Evolutionary conservation across 192 early-diverging fungal genomes (phyloP), one percentile per base, ranked within the genome.

Genomic region (Linnemannia hyalina): DNA sequence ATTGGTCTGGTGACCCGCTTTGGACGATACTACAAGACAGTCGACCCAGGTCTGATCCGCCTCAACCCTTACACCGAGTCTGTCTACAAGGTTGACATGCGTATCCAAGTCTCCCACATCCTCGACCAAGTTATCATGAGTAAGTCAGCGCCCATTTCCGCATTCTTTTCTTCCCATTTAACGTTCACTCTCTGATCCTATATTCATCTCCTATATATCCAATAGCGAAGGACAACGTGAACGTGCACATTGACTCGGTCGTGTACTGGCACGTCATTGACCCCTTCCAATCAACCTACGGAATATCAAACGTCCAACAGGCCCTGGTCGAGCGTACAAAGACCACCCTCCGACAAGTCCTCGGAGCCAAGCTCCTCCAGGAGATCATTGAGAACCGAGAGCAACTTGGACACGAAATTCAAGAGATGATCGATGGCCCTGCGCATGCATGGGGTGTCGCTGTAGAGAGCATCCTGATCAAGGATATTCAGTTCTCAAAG

Each of bases 301-400:
- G 95, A 22, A 94, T 98, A 11, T 87, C 91, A 16, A 89, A 97
- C 85, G 96, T 98, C 20, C 88, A 82, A 23, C 83, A 89, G 36
- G 96, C 97, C 2, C 89, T 98, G 32, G 78, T 93, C 16, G 97
- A 98, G 85, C 90, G 97, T 44, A 97, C 97, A 13, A 94, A 97
- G 88, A 98, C 97, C n/a, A 98, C 97, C 0, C 82, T 98, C 44
- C 88, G 97, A 29, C 95, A 96, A 23, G 94, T 96, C 42, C 85
- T 98, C n/a, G 97, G 97, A 35, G 90, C 93, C 4, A 93, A 93
- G 18, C 90, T 94, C 5, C 83, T 98, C 11, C 97, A 98, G 89
- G 97, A 97, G 32, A 90, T 91, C 77, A 95, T 98, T 81, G 97
- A 98, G 88, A 95, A 97, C 85, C 92, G 97, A 41, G 95, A 97